Percentiles rank a stretch among this genome's conserved stretches.
These are phyloP conservation scores for Fusarium piperis DNA, from an alignment of 2,329 filamentous ascomycete species.

Conservation along the genomic window DNA sequence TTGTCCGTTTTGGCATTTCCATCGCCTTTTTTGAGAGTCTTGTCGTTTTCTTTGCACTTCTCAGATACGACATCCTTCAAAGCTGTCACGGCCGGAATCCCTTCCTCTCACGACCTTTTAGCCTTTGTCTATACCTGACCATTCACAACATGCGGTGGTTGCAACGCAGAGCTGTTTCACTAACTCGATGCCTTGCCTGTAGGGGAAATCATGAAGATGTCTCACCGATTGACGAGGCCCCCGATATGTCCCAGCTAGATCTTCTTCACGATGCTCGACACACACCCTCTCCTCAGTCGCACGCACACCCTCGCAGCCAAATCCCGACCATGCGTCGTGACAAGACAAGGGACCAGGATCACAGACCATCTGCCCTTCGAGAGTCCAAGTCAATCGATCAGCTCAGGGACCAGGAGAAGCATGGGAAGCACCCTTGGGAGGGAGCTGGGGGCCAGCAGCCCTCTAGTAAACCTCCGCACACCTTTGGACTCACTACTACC, in stretches of 20 bases:
- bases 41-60: background rate
- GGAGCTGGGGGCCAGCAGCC: background rate
- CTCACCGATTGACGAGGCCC: slow-evolving; percentile 62
- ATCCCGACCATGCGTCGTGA: slow-evolving; percentile 65
- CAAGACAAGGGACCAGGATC: slow-evolving; percentile 56
- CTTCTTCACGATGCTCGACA: slow-evolving; percentile 28
- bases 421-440: slow-evolving; percentile 36
- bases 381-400: slow-evolving; percentile 47
- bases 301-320: slow-evolving; percentile 48
- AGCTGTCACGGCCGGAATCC: background rate
- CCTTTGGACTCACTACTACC: slow-evolving; percentile 39
- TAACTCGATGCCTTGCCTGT: slow-evolving; percentile 38
- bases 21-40: background rate
- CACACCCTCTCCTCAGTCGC: slow-evolving; percentile 23
- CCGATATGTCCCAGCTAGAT: slow-evolving; percentile 48
- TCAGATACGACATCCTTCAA: background rate
- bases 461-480: slow-evolving; percentile 15
- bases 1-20: background rate
- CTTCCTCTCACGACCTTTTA: background rate
- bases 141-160: slow-evolving; percentile 22
- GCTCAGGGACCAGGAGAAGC: slow-evolving; percentile 22
- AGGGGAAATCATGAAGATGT: slow-evolving; percentile 52
- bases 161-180: slow-evolving; percentile 15
- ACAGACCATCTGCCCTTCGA: slow-evolving; percentile 48
- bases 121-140: background rate